Base-by-base conservation (phyloP, 345 rosid species). In the Sonneratia caseolaris region DNA sequence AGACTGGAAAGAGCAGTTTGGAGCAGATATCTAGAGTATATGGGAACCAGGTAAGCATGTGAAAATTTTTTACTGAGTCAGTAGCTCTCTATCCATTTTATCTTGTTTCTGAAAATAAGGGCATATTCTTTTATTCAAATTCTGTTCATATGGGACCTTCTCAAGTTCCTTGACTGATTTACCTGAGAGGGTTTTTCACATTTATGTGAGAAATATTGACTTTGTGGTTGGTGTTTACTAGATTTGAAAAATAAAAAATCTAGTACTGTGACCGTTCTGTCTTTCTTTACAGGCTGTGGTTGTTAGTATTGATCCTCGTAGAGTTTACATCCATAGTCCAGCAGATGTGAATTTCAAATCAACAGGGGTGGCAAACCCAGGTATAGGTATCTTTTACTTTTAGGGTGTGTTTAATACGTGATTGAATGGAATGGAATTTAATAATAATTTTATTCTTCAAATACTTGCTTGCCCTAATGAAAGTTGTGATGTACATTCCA, bases 291-390 rank as follows among this genome's bases (percentile, higher is more conserved):
- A 92, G 99, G 99, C 99, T 43, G 99, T 92, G 68, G 99, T 95
- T 74, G 91, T 95, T 55, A 95, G 99, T 79, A 92, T 95, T 73
- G 99, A 92, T 83, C 98, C 97, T 77, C 96, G 91, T 69, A 81
- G 98, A 81, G 87, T 95, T 36, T 89, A 90, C 74, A 81, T 92
- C 65, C 86, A 74, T 49, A 78, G 73, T 84, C 93, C 98, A 48
- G 76, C 69, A 72, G 97, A 92, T 76, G 94, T 91, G 78, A 83
- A 82, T 73, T 89, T 89, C 85, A 87, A 85, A 80, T 79, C 89
- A 69, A 76, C 84, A 55, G 81, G 71, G 83, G 70, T 90, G 72
- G 77, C 96, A 70, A 80, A 84, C 71, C 90, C 86, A 78, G 99
- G 99, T 92, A 79, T 80, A 64, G 19, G 38, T 68, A 59, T 27